Conservation (phyloP, 2,329 filamentous ascomycete genomes). For the Akanthomyces muscarius region DNA sequence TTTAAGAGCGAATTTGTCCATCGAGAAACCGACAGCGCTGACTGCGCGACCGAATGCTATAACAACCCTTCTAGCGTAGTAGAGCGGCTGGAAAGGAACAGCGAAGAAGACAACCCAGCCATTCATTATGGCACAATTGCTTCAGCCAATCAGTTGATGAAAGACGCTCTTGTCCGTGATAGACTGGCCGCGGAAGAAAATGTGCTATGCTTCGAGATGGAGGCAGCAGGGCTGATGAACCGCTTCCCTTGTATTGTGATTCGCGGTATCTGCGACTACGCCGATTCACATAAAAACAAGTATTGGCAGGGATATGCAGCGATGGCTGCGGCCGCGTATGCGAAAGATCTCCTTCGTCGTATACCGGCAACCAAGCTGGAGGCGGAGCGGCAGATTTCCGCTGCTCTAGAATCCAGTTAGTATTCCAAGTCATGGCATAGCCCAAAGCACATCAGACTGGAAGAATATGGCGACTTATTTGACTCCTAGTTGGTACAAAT, state of each 20-base stretch:
- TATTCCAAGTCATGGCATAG: too few relatives aligned
- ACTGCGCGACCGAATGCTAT: not conserved
- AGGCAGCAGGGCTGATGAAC: not conserved
- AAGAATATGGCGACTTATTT: too few relatives aligned
- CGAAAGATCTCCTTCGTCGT: slow-evolving; percentile 15
- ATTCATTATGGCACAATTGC: not conserved
- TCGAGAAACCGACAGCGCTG: not conserved
- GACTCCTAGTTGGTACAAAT: not conserved
- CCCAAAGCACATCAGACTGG: too few relatives aligned
- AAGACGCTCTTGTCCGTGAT: not conserved
- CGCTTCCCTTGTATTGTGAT: not conserved
- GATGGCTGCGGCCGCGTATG: slow-evolving; percentile 23
- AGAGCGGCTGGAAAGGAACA: not conserved
- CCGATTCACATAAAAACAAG: not conserved
- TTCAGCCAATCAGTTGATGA: not conserved
- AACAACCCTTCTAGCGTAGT: not conserved
- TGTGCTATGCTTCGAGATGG: not conserved
- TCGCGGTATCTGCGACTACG: not conserved
- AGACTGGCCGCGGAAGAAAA: not conserved
- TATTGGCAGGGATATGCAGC: slow-evolving; percentile 21
- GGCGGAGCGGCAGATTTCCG: not conserved
- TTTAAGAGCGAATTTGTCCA: not conserved
- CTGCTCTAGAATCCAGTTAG: too few relatives aligned
- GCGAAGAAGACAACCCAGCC: not conserved
- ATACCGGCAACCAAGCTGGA: not conserved